Evolutionary conservation across 1,284 basidiomycete genomes (phyloP).

Genomic region (Tremellales sp.): DNA sequence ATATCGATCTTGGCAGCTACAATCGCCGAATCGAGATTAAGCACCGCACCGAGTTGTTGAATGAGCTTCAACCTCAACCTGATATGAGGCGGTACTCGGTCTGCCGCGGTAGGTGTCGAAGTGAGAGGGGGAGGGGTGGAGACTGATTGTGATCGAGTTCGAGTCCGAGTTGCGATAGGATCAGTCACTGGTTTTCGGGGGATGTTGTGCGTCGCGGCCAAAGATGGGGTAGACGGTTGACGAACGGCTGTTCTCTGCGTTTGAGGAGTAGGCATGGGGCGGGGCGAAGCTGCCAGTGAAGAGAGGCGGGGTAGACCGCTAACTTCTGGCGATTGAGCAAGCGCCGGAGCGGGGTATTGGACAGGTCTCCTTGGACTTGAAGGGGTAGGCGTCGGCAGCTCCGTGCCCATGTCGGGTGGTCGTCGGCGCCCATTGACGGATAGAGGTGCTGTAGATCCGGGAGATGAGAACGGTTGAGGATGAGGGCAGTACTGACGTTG

Average conservation of each 20-base stretch:
- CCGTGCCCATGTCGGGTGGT: too few relatives aligned
- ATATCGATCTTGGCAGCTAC: slow-evolving; percentile 26
- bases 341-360: too few relatives aligned
- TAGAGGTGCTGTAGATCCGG: too few relatives aligned
- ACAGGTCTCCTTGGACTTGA: too few relatives aligned
- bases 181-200: not conserved
- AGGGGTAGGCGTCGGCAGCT: too few relatives aligned
- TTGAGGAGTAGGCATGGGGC: not conserved
- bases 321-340: too few relatives aligned
- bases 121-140: not conserved
- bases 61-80: slow-evolving; percentile 20
- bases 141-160: slow-evolving; percentile 5
- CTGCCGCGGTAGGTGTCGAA: slow-evolving; percentile 6
- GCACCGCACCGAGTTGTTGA: slow-evolving; percentile 21
- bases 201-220: not conserved
- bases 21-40: slow-evolving; percentile 19
- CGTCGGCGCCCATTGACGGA: too few relatives aligned
- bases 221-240: slow-evolving; percentile 17
- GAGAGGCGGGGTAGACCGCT: too few relatives aligned
- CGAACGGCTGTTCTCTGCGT: slow-evolving; percentile 15
- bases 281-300: too few relatives aligned
- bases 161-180: not conserved
- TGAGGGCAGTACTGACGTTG: not conserved
- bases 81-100: slow-evolving; percentile 28
- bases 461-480: too few relatives aligned